Percentiles rank a stretch among this genome's conserved stretches.
Evolutionary conservation across 2,329 filamentous ascomycete species (phyloP).

Genomic region (Xylaria multiplex): DNA sequence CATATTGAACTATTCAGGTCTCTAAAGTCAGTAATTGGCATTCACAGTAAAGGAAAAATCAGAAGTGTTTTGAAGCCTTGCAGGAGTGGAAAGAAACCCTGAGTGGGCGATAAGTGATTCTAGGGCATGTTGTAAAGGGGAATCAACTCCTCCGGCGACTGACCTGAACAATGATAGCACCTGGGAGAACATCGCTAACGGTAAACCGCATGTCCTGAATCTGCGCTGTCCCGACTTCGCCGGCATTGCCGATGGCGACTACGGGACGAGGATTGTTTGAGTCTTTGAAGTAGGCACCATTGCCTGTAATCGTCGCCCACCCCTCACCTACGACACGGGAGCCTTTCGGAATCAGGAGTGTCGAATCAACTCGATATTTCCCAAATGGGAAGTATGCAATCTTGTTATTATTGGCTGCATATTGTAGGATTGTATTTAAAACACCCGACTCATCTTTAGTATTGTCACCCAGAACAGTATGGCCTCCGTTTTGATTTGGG

Average conservation of each 20-base stretch:
- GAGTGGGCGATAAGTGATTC: too few relatives aligned
- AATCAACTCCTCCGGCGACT: too few relatives aligned
- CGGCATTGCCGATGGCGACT: constrained; percentile 65
- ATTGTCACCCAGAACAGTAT: constrained; percentile 52
- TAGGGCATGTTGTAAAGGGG: too few relatives aligned
- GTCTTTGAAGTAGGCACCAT: constrained; percentile 61
- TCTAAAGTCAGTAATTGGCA: too few relatives aligned
- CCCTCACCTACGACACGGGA: constrained; percentile 64
- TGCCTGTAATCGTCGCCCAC: constrained; percentile 63
- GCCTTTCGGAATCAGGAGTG: constrained; percentile 60
- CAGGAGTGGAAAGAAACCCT: too few relatives aligned
- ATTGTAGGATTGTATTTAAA: constrained; percentile 53
- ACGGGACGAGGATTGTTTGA: constrained; percentile 64
- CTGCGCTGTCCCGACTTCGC: constrained; percentile 69
- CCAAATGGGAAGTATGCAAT: constrained; percentile 67
- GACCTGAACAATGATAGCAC: constrained; percentile 66
- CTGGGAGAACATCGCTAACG: constrained; percentile 67
- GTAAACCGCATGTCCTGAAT: constrained; percentile 73
- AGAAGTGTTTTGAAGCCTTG: too few relatives aligned
- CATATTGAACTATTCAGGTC: constrained; percentile 46
- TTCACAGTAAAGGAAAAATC: too few relatives aligned
- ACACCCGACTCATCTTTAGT: constrained; percentile 52
- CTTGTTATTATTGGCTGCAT: constrained; percentile 52
- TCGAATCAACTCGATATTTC: constrained; percentile 63
- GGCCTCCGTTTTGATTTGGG: constrained; percentile 51